phyloP scores from a whole-genome alignment of 1,284 basidiomycete species.

The Microbotryum silenes-acaulis region DNA sequence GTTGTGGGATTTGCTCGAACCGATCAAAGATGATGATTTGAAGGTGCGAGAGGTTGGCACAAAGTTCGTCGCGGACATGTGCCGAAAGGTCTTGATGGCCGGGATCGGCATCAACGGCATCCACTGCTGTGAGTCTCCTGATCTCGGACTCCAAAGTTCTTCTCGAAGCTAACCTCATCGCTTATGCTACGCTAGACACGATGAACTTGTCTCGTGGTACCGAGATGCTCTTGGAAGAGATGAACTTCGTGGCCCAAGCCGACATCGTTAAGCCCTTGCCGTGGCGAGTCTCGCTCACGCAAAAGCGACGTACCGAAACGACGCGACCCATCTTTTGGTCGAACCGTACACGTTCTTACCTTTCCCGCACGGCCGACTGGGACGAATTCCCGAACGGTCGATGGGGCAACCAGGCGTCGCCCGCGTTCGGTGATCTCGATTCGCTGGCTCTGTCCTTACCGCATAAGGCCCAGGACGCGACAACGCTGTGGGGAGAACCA shows the following conservation, averaged over 20 bases:
- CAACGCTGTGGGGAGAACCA: conserved; percentile 75
- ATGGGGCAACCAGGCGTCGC: conserved; percentile 44
- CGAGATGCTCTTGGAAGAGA: conserved; percentile 35
- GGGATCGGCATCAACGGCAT: conserved; percentile 31
- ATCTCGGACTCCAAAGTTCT: not conserved
- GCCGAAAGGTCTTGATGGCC: conserved; percentile 26
- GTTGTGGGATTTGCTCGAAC: conserved; percentile 62
- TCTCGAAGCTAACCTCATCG: not conserved
- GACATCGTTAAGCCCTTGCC: conserved; percentile 44
- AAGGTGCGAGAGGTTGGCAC: conserved; percentile 40
- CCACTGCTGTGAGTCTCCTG: conserved; percentile 28
- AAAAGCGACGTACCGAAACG: conserved; percentile 72
- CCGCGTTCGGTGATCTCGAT: conserved; percentile 41
- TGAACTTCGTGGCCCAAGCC: conserved; percentile 32
- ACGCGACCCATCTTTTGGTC: conserved; percentile 96
- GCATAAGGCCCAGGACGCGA: conserved; percentile 55
- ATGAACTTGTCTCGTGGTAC: conserved; percentile 35
- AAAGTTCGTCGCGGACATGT: conserved; percentile 32
- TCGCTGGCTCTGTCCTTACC: conserved; percentile 26
- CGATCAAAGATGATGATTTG: conserved; percentile 57
- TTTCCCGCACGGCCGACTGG: conserved; percentile 57
- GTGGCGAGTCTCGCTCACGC: conserved; percentile 60
- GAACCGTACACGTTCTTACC: conserved; percentile 81
- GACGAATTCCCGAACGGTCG: conserved; percentile 45
- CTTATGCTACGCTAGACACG: conserved; percentile 12